phyloP scores from a whole-genome alignment of 768 basidiomycete genomes.

The Stropharia rugosoannulata region DNA sequence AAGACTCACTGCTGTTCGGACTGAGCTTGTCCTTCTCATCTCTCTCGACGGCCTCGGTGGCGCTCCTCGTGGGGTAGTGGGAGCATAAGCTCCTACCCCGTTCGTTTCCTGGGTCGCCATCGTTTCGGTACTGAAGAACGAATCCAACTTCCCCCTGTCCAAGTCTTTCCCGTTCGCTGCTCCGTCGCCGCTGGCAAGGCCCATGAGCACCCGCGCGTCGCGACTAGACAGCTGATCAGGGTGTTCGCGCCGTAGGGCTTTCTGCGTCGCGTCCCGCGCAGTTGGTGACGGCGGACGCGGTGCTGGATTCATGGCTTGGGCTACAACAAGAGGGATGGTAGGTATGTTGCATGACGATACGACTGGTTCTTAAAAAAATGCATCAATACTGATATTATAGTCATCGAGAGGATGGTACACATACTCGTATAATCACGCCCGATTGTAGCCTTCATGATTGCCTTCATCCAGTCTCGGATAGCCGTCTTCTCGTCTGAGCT shows the following conservation, averaged over 20 bases:
- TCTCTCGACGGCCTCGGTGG: conserved; percentile 75
- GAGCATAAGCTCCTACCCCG: neutral
- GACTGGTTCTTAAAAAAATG: conserved; percentile 68
- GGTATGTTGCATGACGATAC: conserved; percentile 96
- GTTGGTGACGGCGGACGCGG: conserved; percentile 93
- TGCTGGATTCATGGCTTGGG: conserved; percentile 95
- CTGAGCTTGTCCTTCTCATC: conserved; percentile 41
- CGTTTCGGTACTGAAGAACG: conserved; percentile 51
- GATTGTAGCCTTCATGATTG: conserved; percentile 98
- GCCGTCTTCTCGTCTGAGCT: conserved; percentile 83
- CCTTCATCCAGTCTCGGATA: conserved; percentile 99
- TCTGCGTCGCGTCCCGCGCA: conserved; percentile 85
- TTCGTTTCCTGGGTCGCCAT: conserved; percentile 17
- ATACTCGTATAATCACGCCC: conserved; percentile 87
- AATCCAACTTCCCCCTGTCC: conserved; percentile 51
- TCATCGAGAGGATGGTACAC: conserved; percentile 23
- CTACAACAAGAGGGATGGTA: conserved; percentile 91
- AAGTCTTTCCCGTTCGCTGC: conserved; percentile 32
- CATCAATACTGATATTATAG: conserved; percentile 15
- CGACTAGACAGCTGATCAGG: conserved; percentile 78
- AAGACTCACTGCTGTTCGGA: conserved; percentile 25
- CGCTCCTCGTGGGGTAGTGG: conserved; percentile 22
- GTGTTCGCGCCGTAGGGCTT: conserved; percentile 82
- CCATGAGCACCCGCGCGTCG: conserved; percentile 78
- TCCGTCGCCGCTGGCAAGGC: conserved; percentile 33